phyloP scores from a whole-genome alignment of 192 early-diverging fungal genomes.

The Haplosporangium gracile region DNA sequence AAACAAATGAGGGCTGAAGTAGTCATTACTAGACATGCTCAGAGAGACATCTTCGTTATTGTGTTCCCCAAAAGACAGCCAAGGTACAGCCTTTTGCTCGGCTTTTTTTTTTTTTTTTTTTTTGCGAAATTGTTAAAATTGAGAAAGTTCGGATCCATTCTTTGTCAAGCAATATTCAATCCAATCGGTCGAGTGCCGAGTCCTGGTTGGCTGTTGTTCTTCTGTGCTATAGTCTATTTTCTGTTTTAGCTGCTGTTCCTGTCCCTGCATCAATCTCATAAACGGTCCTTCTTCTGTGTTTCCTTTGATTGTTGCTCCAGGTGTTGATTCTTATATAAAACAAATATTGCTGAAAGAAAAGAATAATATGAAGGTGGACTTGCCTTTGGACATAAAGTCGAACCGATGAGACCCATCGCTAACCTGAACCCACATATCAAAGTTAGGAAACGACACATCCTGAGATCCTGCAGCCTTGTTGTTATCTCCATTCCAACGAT shows the following conservation, averaged over 20 bases:
- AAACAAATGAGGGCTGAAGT: background rate
- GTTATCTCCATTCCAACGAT: conserved; percentile 24
- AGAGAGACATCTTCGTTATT: background rate
- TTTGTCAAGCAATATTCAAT: background rate
- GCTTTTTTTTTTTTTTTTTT: background rate
- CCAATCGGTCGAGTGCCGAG: background rate
- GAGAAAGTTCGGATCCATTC: background rate
- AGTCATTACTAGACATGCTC: background rate
- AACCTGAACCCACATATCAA: conserved; percentile 73
- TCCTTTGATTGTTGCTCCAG: background rate
- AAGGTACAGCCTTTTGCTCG: background rate
- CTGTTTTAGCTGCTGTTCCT: background rate
- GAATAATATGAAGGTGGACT: background rate
- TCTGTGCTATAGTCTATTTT: background rate
- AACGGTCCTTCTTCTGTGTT: background rate
- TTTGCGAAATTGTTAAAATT: background rate
- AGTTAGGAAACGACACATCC: conserved; percentile 53
- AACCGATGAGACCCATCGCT: conserved; percentile 76
- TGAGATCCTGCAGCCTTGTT: conserved; percentile 43
- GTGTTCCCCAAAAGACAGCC: background rate
- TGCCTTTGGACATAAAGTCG: conserved; percentile 79
- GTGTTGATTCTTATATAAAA: background rate
- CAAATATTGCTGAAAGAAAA: background rate
- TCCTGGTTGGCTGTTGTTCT: background rate
- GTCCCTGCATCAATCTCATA: background rate